A percentile compares a stretch with the other conserved stretches of the same genome.
These are phyloP conservation scores for Pestalotiopsis fici DNA, from an alignment of 2,329 filamentous ascomycete species.

Conservation along the genomic window DNA sequence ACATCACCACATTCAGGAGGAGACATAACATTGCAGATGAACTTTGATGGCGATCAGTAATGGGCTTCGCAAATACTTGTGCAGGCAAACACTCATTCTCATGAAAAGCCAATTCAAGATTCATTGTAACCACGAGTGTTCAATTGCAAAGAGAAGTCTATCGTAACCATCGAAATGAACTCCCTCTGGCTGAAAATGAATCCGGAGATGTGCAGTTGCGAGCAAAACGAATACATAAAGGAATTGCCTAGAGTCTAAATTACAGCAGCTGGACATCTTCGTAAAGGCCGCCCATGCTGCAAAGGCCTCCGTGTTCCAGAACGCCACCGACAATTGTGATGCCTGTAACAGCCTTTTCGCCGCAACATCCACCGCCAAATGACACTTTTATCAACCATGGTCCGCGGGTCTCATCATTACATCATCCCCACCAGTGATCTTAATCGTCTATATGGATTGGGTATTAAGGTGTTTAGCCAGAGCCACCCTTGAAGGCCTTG, in stretches of 20 bases:
- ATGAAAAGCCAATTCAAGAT: not conserved
- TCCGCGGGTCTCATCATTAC: conserved; percentile 32
- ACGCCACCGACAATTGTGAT: conserved; percentile 36
- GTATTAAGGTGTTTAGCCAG: conserved; percentile 43
- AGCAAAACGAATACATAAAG: conserved; percentile 41
- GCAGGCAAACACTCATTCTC: not conserved
- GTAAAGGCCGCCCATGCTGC: conserved; percentile 36
- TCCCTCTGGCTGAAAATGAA: conserved; percentile 26
- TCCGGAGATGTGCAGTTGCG: conserved; percentile 33
- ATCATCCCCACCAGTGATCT: conserved; percentile 32
- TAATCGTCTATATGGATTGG: conserved; percentile 41
- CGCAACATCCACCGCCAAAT: conserved; percentile 46
- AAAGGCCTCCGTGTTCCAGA: conserved; percentile 35
- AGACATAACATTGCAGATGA: not conserved
- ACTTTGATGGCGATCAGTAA: not conserved
- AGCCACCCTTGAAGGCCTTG: conserved; percentile 90
- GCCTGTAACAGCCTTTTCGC: conserved; percentile 38
- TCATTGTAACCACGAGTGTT: not conserved
- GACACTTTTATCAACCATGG: conserved; percentile 41
- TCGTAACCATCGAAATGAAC: conserved; percentile 36
- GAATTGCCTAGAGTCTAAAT: conserved; percentile 65
- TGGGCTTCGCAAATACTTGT: too few relatives aligned
- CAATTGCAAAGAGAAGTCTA: conserved; percentile 27
- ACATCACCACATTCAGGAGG: not conserved
- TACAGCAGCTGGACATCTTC: conserved; percentile 59